Evolutionary conservation across 768 basidiomycete species (phyloP), one percentile per base, ranked within the genome.

Genomic region (Tulasnella sp.): DNA sequence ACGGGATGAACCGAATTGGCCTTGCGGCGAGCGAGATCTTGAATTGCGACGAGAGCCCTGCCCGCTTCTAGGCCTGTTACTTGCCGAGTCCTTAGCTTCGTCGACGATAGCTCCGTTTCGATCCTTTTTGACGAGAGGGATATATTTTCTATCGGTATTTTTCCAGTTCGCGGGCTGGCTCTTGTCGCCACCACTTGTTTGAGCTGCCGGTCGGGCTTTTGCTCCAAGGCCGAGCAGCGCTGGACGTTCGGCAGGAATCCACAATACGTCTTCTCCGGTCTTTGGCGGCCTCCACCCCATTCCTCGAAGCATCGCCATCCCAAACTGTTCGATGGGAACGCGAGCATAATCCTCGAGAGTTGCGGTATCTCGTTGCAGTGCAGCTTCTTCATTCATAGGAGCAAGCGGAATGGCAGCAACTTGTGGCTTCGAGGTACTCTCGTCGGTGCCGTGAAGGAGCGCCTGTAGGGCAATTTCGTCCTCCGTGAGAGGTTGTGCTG

Each of bases 251-350:
- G 89, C 87, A 0, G 98, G 98, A 0, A 97, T 86, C 85, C 95
- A 96, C 1, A 96, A 93, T 83, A 95, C 2, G 92, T 93, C 81
- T 90, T 87, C 76, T 90, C 88, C 48, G 69, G 90, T 88, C 34
- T 92, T 89, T 3, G 94, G 94, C 5, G 92, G 91, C 81, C 94
- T 94, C 96, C 96, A 98, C 3, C 97, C 97, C 98, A 99, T 99
- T 0, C 97, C 97, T 72, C 96, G 90, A 6, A 98, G 88, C 83
- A 99, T 90, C 9, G 98, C 98, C 6, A 94, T 92, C 6, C 98
- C 97, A 83, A 99, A 99, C 79, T 95, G 93, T 6, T 93, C 92
- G 22, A 99, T 92, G 0, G 98, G 98, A 0, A 98, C 91, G 28
- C 96, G 93, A 48, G 91, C 91, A 84, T 99, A 99, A 85, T 97